These are phyloP conservation scores for Pestalotiopsis sp. DNA, from an alignment of 2,329 filamentous ascomycete genomes.

Conservation along the genomic window DNA sequence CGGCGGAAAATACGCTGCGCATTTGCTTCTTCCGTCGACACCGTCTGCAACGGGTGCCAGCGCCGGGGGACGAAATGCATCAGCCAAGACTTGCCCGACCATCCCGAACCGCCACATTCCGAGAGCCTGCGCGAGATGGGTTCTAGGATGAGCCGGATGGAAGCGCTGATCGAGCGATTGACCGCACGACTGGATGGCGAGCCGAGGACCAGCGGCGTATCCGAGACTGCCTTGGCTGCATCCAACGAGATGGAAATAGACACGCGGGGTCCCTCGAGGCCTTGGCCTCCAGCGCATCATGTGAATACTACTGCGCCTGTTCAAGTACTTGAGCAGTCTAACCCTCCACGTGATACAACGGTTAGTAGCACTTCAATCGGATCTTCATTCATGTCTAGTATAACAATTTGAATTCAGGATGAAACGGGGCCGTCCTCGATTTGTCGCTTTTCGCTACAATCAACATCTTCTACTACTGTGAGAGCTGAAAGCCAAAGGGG, in stretches of 20 bases:
- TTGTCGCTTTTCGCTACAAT: neutral
- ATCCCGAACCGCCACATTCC: conserved; percentile 14
- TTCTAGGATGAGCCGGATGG: neutral
- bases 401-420: neutral
- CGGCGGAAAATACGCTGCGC: conserved; percentile 55
- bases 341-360: neutral
- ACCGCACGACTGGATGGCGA: neutral
- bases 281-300: neutral
- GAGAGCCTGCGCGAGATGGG: conserved; percentile 4
- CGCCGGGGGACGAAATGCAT: conserved; percentile 45
- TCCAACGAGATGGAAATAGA: neutral
- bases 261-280: neutral
- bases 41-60: conserved; percentile 47
- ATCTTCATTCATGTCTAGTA: neutral
- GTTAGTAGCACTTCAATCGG: neutral
- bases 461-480: no score
- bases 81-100: conserved; percentile 48
- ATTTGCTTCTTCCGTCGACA: conserved; percentile 38
- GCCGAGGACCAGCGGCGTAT: neutral
- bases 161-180: neutral
- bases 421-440: neutral
- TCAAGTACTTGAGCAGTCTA: neutral
- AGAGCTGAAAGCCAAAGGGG: neutral
- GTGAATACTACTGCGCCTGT: neutral
- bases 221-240: neutral